Evolutionary conservation across 2,329 filamentous ascomycete genomes (phyloP).

Genomic region (Colletotrichum eremochloae): DNA sequence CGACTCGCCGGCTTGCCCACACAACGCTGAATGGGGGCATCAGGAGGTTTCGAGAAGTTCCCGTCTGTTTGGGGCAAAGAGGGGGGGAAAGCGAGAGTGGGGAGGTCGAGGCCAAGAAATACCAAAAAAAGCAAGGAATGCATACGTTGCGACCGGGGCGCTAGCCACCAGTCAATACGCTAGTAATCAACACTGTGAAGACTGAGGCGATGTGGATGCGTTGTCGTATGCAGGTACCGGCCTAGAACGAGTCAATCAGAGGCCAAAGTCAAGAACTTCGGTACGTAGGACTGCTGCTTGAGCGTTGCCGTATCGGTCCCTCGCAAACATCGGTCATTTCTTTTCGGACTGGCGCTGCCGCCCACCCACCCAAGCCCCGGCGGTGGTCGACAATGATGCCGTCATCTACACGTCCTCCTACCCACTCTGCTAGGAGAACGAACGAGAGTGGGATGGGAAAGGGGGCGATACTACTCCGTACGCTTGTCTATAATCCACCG

Average conservation of each 20-base stretch:
- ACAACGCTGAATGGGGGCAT: background rate
- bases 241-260: conserved; percentile 20
- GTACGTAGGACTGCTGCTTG: conserved; percentile 2
- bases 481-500: conserved; percentile 9
- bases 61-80: background rate
- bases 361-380: background rate
- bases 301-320: conserved; percentile 12
- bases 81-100: background rate
- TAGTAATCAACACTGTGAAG: conserved; percentile 1
- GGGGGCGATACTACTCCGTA: background rate
- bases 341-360: background rate
- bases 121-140: background rate
- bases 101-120: conserved; percentile 2
- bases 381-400: conserved; percentile 12
- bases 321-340: conserved; percentile 8
- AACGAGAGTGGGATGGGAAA: background rate
- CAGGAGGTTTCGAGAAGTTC: conserved; percentile 4
- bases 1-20: background rate
- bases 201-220: conserved; percentile 20
- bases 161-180: background rate
- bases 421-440: conserved; percentile 12
- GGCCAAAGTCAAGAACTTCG: background rate
- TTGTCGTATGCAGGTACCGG: conserved; percentile 43
- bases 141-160: background rate
- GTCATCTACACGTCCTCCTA: conserved; percentile 31